A percentile compares a stretch with the other conserved stretches of the same genome.
These are phyloP conservation scores for Kodamaea hsintzibuensis DNA, from an alignment of 805 yeast species.

Conservation along the genomic window DNA sequence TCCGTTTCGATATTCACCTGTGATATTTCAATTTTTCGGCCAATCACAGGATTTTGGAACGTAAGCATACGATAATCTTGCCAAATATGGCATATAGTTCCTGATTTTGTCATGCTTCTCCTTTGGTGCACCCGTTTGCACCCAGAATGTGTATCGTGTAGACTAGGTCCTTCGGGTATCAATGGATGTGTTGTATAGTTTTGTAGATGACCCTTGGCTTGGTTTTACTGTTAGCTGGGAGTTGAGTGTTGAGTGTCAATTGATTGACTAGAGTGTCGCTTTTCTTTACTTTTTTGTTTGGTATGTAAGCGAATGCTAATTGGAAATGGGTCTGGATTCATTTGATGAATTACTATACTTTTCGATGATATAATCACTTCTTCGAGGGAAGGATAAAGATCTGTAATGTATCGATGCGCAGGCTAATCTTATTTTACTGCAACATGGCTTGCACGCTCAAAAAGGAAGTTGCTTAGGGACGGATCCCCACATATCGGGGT, in stretches of 20 bases:
- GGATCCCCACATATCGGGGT: not conserved
- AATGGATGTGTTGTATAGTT: too few species aligned
- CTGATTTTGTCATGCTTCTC: not conserved
- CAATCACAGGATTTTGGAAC: slow-evolving; percentile 7
- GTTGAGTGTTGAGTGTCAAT: too few species aligned
- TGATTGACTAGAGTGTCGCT: too few species aligned
- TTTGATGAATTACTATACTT: too few species aligned
- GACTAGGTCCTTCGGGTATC: not conserved
- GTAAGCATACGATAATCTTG: slow-evolving; percentile 20
- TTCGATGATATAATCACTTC: too few species aligned
- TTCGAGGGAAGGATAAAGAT: too few species aligned
- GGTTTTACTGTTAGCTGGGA: too few species aligned
- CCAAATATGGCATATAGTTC: not conserved
- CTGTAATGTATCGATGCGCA: not conserved
- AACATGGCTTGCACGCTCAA: not conserved
- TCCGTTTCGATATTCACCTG: not conserved
- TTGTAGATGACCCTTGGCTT: not conserved
- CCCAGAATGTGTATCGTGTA: not conserved
- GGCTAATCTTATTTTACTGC: not conserved
- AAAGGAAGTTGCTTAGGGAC: not conserved
- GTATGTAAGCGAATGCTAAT: too few species aligned
- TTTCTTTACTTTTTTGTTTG: too few species aligned
- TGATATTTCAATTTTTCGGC: not conserved
- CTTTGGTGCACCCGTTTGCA: not conserved
- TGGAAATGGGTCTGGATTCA: too few species aligned